Conservation (phyloP, 257 asterid genomes). For the Nicotiana tomentosiformis region DNA sequence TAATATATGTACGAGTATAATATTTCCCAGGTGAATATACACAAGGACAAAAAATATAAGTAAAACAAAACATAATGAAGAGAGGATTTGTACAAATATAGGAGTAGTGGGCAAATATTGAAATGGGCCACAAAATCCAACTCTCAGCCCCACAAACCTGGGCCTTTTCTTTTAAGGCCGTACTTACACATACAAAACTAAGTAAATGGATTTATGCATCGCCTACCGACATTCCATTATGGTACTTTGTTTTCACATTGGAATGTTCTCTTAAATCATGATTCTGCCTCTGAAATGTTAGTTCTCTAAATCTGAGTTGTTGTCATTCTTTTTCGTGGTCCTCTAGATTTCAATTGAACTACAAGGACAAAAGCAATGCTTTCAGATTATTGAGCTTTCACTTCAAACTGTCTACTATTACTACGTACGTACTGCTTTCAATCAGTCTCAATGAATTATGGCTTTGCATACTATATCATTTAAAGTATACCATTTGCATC, state of each 20-base stretch:
- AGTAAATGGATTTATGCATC: not conserved
- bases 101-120: not conserved
- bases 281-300: not conserved
- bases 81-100: not conserved
- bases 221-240: conserved; percentile 11
- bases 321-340: not conserved
- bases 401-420: not conserved
- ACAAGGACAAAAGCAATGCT: not conserved
- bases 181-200: not conserved
- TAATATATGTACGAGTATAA: not conserved
- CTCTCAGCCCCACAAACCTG: not conserved
- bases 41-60: not conserved
- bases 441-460: not conserved
- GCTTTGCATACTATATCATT: not conserved
- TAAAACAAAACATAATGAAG: not conserved
- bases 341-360: not conserved
- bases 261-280: not conserved
- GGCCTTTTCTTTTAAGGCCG: not conserved
- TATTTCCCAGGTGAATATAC: not conserved
- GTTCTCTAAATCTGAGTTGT: not conserved
- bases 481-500: no score
- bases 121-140: conserved; percentile 10
- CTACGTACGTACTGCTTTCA: not conserved
- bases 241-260: conserved; percentile 2
- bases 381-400: conserved; percentile 4